Evolutionary conservation across 2,329 filamentous ascomycete species (phyloP), one percentile per base, ranked within the genome.

Genomic region (Geosmithia flava): DNA sequence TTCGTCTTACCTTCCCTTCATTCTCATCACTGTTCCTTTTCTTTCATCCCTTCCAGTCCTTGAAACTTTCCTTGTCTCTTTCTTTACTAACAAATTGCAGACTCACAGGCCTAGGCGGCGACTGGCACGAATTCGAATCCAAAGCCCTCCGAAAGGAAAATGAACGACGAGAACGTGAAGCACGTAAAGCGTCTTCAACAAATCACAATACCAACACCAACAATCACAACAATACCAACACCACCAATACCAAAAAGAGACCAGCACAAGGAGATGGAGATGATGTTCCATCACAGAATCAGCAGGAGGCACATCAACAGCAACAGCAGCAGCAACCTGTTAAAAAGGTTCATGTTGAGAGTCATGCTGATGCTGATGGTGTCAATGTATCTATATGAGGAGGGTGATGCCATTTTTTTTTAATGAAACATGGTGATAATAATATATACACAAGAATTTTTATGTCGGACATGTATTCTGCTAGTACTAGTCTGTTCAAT

Each of bases 111-210:
- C 75, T 98, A 29, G 80, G 93, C 56, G 93, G 93, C 20, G 93
- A 98, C 58, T 98, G 93, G 93, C 93, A 98, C 61, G 93, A 98
- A 62, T 95, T 97, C 58, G 93, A 98, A 68, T 95, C 88, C 49
- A 98, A 98, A 68, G 90, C 89, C 16, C 73, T 95, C 23, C 77
- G 93, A 30, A 93, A 93, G 56, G 90, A 96, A 63, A 91, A 89
- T 56, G 87, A 93, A 62, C 78, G 79, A 48, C 73, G 71, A 51
- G 75, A 78, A 27, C 69, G 72, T 49, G 75, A 78, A 48, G 74
- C 72, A 7, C 67, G 69, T 3, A 70, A 68, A 42, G 66, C 68
- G 1, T 37, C 33, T 3, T 13, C 11, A 16, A 16, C 10, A 16
- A n/a, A 37, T 16, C 15, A 13, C 33, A 37, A 37, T 3, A 11